Evolutionary conservation across 805 yeast genomes (phyloP), one percentile per base, ranked within the genome.

Genomic region (Grigorovia transvaalensis): DNA sequence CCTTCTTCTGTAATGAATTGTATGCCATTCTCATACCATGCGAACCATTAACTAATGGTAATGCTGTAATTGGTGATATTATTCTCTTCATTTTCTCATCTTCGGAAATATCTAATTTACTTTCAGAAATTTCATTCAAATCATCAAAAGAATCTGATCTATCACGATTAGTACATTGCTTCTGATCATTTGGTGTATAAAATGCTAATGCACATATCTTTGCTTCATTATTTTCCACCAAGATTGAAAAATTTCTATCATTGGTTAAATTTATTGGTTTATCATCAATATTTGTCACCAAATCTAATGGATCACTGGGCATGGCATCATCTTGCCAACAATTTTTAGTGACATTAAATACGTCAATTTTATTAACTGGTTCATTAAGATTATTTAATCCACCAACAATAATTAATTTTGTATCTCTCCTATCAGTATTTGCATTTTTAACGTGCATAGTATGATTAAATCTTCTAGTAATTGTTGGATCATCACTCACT

Each of bases 391-490:
- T 59, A 43, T 66, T 60, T 27, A 63, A 46, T 3, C 71, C 71
- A 42, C 71, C 71, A 6, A 63, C 56, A 15, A 67, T 57, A 27
- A 65, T 54, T 17, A 67, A 45, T 50, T 61, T 64, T 30, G 67
- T 61, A 43, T 64, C 68, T 38, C 59, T 54, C 18, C 56, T 57
- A 19, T 66, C 66, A 17, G 57, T 55, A 18, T 58, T 47, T 40
- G 56, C 63, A 41, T 61, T 59, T 15, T 58, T 56, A 4, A 73
- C 58, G 23, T 78, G 69, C 65, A 80, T 65, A 17, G 75, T 69
- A 59, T 80, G 86, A 52, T 76, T 76, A 59, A 67, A 84, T 49
- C 88, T 68, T 13, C 66, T 60, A 2, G 70, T 57, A 7, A 68
- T 61, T 13, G 65, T 66, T 1, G 72, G 62, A n/a, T 58, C 59